A percentile compares a stretch with the other conserved stretches of the same genome.
These are phyloP conservation scores for Globisporangium perplexum DNA, from an alignment of 352 stramenopile species.

Conservation along the genomic window DNA sequence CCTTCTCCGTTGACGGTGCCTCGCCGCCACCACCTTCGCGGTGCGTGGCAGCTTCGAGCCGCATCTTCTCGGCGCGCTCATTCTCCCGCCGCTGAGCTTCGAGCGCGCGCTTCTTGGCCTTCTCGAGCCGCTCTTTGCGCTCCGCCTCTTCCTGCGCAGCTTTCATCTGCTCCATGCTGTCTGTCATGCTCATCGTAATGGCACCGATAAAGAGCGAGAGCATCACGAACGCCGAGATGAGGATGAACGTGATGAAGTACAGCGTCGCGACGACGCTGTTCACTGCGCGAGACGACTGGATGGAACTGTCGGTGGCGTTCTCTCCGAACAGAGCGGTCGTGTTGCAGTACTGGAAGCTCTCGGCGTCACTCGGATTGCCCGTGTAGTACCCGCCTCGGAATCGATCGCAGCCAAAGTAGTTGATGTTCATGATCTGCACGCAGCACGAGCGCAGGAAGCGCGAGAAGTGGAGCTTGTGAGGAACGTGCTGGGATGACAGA, in stretches of 20 bases:
- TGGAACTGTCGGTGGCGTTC: conserved; percentile 31
- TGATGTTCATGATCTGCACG: conserved; percentile 70
- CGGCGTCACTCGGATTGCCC: conserved; percentile 21
- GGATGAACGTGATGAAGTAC: conserved; percentile 87
- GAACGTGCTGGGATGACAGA: neutral
- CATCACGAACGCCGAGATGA: conserved; percentile 87
- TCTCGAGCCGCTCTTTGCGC: conserved; percentile 48
- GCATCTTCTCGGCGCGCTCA: conserved; percentile 33
- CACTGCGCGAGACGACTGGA: conserved; percentile 27
- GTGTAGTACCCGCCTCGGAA: conserved; percentile 70
- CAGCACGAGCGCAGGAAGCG: neutral
- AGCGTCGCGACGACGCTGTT: conserved; percentile 54
- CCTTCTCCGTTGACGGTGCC: conserved; percentile 22
- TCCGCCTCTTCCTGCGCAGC: conserved; percentile 60
- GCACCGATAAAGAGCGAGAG: conserved; percentile 88
- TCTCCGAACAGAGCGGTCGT: conserved; percentile 44
- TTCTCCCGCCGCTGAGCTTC: conserved; percentile 40
- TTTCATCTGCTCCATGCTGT: conserved; percentile 89
- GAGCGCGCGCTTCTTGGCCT: conserved; percentile 42
- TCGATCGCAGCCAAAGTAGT: conserved; percentile 71
- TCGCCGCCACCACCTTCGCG: neutral
- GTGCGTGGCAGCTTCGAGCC: conserved; percentile 14
- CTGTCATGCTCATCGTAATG: conserved; percentile 89
- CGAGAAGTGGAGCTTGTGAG: neutral
- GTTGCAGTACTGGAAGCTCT: conserved; percentile 59